These are phyloP conservation scores for Cadophora gregata DNA, from an alignment of 2,329 filamentous ascomycete species.

Conservation along the genomic window DNA sequence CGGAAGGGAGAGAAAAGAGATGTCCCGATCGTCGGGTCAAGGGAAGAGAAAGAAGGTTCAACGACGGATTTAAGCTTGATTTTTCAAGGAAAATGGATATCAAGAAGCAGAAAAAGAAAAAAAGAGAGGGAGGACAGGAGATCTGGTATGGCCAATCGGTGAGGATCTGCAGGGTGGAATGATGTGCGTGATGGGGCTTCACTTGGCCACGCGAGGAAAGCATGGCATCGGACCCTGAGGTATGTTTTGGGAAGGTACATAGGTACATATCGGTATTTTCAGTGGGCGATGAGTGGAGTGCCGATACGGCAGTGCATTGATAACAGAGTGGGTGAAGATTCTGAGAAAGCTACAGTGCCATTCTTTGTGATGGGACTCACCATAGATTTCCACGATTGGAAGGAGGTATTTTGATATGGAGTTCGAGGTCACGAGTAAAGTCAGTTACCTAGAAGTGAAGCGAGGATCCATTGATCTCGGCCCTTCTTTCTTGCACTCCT, in stretches of 20 bases:
- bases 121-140: not conserved
- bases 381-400: not conserved
- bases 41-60: not conserved
- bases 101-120: not conserved
- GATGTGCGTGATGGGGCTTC: not conserved
- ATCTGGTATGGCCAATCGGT: not conserved
- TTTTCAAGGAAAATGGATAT: not conserved
- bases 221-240: slow-evolving; percentile 13
- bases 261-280: not conserved
- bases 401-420: slow-evolving; percentile 7
- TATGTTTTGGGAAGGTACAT: slow-evolving; percentile 8
- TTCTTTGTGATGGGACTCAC: not conserved
- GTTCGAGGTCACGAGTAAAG: not conserved
- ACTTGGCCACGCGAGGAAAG: slow-evolving; percentile 13
- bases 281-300: not conserved
- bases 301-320: slow-evolving; percentile 3
- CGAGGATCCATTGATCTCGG: not conserved
- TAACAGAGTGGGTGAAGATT: not conserved
- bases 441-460: not conserved
- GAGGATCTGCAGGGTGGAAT: not conserved
- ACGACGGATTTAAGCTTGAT: not conserved
- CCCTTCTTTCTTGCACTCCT: slow-evolving; percentile 17
- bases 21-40: not conserved
- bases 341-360: not conserved
- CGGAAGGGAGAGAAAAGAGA: not conserved